phyloP scores from a whole-genome alignment of 2,329 filamentous ascomycete genomes.

The Cladophialophora carrionii region DNA sequence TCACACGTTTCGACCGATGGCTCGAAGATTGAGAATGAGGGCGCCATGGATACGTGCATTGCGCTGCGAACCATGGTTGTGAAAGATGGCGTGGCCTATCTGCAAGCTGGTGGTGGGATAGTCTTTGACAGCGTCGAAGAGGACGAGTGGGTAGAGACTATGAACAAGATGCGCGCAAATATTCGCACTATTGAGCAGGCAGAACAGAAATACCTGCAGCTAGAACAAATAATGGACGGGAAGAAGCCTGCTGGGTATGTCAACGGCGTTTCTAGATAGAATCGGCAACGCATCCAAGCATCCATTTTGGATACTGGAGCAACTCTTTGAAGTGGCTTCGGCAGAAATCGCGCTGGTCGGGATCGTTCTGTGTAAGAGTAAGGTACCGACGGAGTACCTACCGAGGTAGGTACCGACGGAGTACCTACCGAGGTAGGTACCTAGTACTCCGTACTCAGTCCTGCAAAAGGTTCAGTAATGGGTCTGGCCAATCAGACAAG shows the following conservation, averaged over 20 bases:
- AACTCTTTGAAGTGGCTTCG: background rate
- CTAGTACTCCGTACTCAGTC: too few relatives aligned
- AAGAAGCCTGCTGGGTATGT: constrained; percentile 10
- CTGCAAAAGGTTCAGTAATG: too few relatives aligned
- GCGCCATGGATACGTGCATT: constrained; percentile 88
- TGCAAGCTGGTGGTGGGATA: constrained; percentile 85
- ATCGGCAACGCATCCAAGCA: background rate
- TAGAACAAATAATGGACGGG: constrained; percentile 41
- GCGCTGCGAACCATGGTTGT: constrained; percentile 89
- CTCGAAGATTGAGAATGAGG: constrained; percentile 62
- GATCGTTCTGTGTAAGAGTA: background rate
- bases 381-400: background rate
- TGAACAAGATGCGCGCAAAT: constrained; percentile 92
- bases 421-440: too few relatives aligned
- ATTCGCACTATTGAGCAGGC: constrained; percentile 85
- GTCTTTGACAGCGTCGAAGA: constrained; percentile 90
- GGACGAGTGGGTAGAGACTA: constrained; percentile 94
- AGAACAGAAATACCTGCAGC: constrained; percentile 67
- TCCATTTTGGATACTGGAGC: background rate
- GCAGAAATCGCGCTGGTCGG: background rate
- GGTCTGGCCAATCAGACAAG: background rate
- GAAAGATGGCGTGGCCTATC: constrained; percentile 87
- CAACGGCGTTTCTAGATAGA: constrained; percentile 32
- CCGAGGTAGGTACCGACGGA: background rate
- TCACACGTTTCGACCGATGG: constrained; percentile 69